phyloP scores from a whole-genome alignment of 768 basidiomycete genomes.

The Leccinum fibrillosum region DNA sequence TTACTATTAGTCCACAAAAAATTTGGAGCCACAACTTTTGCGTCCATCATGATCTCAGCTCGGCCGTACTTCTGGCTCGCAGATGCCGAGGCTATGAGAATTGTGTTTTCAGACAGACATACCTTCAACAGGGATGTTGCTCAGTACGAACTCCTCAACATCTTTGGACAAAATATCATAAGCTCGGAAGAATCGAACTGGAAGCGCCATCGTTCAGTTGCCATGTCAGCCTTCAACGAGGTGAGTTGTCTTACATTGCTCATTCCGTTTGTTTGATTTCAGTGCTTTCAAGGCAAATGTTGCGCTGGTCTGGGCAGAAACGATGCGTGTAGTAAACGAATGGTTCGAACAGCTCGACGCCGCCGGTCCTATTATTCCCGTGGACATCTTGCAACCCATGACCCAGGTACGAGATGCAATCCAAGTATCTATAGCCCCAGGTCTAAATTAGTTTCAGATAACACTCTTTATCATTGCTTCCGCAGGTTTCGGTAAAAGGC shows the following conservation, averaged over 20 bases:
- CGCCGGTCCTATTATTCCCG: conserved; percentile 15
- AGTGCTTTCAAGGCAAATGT: conserved; percentile 36
- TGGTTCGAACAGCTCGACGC: conserved; percentile 41
- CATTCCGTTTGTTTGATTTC: background rate
- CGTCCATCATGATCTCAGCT: conserved; percentile 33
- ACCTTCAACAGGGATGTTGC: conserved; percentile 34
- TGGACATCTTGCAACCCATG: conserved; percentile 14
- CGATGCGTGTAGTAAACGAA: conserved; percentile 37
- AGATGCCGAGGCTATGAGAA: conserved; percentile 42
- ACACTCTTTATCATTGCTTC: conserved; percentile 40
- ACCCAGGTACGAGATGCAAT: conserved; percentile 9
- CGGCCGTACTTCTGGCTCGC: conserved; percentile 40
- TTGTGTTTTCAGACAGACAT: conserved; percentile 30
- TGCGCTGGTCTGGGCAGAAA: conserved; percentile 48
- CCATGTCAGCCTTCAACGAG: conserved; percentile 52
- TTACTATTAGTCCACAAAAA: conserved; percentile 34
- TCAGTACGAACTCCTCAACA: conserved; percentile 40
- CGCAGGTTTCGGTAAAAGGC: conserved; percentile 40
- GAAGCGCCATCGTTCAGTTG: conserved; percentile 43
- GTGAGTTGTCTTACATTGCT: conserved; percentile 16
- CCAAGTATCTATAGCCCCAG: background rate
- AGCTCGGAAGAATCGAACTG: conserved; percentile 43
- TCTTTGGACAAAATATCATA: conserved; percentile 47
- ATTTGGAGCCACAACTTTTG: conserved; percentile 38
- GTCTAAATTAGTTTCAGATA: conserved; percentile 15